A percentile compares a stretch with the other conserved stretches of the same genome.
These are phyloP conservation scores for Margaritispora aquatica DNA, from an alignment of 495 filamentous ascomycete species.

Conservation along the genomic window DNA sequence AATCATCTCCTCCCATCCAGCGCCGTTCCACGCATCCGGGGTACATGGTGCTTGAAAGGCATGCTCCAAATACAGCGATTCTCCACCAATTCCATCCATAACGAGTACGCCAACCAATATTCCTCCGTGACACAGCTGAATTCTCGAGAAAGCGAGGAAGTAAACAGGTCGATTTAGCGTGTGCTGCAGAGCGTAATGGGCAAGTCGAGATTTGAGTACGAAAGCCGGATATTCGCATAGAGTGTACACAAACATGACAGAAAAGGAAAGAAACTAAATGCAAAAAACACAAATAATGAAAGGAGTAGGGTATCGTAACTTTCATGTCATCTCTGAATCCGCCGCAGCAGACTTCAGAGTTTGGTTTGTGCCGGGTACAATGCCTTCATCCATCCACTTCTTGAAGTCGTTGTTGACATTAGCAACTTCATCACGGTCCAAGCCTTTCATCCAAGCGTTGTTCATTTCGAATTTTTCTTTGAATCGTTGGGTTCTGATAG, in stretches of 20 bases:
- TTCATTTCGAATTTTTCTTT: slow-evolving; percentile 70
- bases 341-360: not conserved
- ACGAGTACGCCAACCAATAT: no score
- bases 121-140: no score
- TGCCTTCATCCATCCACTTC: slow-evolving; percentile 32
- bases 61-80: no score
- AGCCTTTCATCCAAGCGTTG: slow-evolving; percentile 66
- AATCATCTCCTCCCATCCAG: not conserved
- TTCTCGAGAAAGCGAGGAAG: no score
- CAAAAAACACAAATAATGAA: not conserved
- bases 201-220: no score
- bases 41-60: no score
- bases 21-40: no score
- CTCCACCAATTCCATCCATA: no score
- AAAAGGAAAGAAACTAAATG: not conserved
- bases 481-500: slow-evolving; percentile 54
- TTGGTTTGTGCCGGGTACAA: slow-evolving; percentile 10
- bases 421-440: slow-evolving; percentile 66
- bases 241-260: not conserved
- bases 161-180: no score
- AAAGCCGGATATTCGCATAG: no score
- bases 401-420: slow-evolving; percentile 57
- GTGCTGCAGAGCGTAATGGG: not conserved
- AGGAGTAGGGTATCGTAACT: not conserved
- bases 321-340: slow-evolving; percentile 5